Conservation (phyloP, 164 flowering plant genomes). For the Aristolochia californica region DNA sequence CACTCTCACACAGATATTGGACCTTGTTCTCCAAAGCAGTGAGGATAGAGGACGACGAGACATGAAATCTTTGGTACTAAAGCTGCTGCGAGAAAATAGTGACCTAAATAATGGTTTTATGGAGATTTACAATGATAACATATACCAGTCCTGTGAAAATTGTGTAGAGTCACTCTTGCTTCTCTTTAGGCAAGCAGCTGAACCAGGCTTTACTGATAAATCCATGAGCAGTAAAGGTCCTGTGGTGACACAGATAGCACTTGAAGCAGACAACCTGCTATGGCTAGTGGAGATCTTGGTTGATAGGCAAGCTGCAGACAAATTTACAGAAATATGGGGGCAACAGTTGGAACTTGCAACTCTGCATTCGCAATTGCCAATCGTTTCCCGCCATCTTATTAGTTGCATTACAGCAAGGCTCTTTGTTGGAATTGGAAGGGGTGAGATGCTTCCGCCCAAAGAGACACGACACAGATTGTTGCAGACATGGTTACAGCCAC, state of each 20-base stretch:
- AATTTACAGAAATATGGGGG: constrained; percentile 69
- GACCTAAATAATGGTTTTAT: constrained; percentile 25
- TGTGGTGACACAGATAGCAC: constrained; percentile 40
- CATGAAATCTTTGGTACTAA: constrained; percentile 81
- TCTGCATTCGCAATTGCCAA: constrained; percentile 56
- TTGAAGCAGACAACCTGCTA: constrained; percentile 75
- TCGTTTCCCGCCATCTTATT: constrained; percentile 57
- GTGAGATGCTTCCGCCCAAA: constrained; percentile 74
- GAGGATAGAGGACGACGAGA: constrained; percentile 89
- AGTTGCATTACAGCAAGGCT: constrained; percentile 78
- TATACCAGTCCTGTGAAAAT: constrained; percentile 48
- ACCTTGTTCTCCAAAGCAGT: constrained; percentile 76
- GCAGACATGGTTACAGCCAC: constrained; percentile 85
- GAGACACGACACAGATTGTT: constrained; percentile 62
- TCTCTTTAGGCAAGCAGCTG: constrained; percentile 52
- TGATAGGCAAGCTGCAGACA: constrained; percentile 71
- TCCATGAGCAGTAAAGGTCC: constrained; percentile 34
- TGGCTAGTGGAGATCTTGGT: constrained; percentile 87
- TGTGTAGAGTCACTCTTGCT: constrained; percentile 44
- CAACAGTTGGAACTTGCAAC: constrained; percentile 59
- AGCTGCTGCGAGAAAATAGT: constrained; percentile 65
- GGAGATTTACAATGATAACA: constrained; percentile 42
- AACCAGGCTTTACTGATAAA: constrained; percentile 35
- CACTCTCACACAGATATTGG: constrained; percentile 64
- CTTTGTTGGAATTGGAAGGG: constrained; percentile 85